Base-by-base conservation (phyloP, 768 basidiomycete genomes). In the Podaxis sp. region DNA sequence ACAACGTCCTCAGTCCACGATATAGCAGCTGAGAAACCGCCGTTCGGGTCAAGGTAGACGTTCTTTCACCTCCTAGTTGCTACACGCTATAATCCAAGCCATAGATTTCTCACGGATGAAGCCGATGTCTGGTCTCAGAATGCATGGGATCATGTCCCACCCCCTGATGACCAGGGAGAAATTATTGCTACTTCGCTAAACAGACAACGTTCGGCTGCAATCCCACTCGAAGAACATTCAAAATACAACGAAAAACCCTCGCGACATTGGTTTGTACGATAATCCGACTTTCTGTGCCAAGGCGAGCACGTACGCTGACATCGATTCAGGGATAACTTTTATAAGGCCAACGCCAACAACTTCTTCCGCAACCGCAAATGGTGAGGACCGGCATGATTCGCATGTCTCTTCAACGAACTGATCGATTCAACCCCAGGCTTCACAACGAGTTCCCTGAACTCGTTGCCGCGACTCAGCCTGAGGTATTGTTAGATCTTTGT, bases 361-460 rank as follows among this genome's bases (percentile, higher is more conserved):
- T 99, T 99, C 76, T 99, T 99, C 79, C 89, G 92, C 44, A 88
- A 99, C 75, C 82, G 97, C 62, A 92, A 94, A 78, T 99, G 97
- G 90, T 87, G 55, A 36, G 61, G 15, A 30, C 12, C 4, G 2
- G 70, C 4, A 73, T 60, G 56, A 20, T 44, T 13, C 30, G 54
- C 36, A 20, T 2, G 37, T 53, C 44, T 26, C 36, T 24, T 37
- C 41, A 30, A 51, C 24, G 57, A 59, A 63, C 61, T 56, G 58
- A 67, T 62, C 51, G 44, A 51, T 53, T 55, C 64, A 33, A 64
- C 57, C 59, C 30, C 66, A 91, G 89, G 96, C 80, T 99, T 33
- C 86, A 91, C 67, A 86, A 93, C n/a, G 97, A 99, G 73, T 99
- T 99, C 69, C 92, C 91, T 0, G 95, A 98, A 69, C 82, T 99